Base-by-base conservation (phyloP, 129 eudicot species). In the Kitagawia praeruptora region DNA sequence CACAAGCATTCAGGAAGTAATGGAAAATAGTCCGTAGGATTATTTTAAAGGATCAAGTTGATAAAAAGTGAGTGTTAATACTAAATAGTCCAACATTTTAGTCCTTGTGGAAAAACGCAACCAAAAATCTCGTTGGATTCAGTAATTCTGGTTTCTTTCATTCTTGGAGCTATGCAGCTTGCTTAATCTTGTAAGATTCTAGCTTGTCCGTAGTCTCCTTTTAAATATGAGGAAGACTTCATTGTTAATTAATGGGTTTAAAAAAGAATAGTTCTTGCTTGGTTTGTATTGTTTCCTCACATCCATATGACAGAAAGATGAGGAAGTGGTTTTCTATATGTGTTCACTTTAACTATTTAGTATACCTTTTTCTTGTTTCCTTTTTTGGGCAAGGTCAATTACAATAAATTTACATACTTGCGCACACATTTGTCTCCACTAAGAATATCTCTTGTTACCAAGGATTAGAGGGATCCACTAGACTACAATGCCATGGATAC, bases 21-120 rank as follows among this genome's bases (percentile, higher is more conserved):
- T 56, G 66, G 19, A 56, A 54, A 56, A 8, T 61, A n/a, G 15
- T 61, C 37, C 14, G 13, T 61, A n/a, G 34, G 34, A 54, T 61
- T n/a, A 3, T 61, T 61, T 61, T 61, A 25, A n/a, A 61, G 69
- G 69, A 61, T 61, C 69, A 61, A 61, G 66, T 58, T 61, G 69
- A 61, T n/a, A 25, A 25, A 25, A 61, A 40, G 42, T 61, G 37
- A 25, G 34, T 21, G 15, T n/a, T n/a, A n/a, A 10, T 6, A 8
- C 3, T 61, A n/a, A 8, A 61, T 2, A n/a, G 4, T 61, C 15
- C 13, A 12, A 61, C 34, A 61, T 61, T 10, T 23, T 54, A 54
- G 63, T 54, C 63, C 63, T 54, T 19, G 9, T 6, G 4, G 4
- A 21, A 54, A 54, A 25, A 38, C 2, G 18, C 42, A 69, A 69